A percentile compares a stretch with the other conserved stretches of the same genome.
phyloP scores from a whole-genome alignment of 2,329 filamentous ascomycete species.

The Nigrospora sphaerica region DNA sequence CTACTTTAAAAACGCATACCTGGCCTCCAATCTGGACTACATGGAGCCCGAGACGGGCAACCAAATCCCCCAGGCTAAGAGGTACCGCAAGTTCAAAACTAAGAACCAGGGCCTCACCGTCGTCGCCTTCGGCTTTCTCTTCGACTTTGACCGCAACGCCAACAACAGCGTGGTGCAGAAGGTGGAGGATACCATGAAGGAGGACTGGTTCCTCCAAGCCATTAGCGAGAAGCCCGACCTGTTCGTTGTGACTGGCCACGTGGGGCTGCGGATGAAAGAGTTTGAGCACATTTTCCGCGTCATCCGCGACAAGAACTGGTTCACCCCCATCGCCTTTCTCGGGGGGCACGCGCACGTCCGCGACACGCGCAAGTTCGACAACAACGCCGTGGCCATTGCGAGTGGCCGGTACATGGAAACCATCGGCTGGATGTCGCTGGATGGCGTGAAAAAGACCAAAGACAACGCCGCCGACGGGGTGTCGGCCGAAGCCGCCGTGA shows the following conservation, averaged over 20 bases:
- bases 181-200: slow-evolving; percentile 72
- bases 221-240: slow-evolving; percentile 81
- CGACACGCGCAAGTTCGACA: slow-evolving; percentile 75
- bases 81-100: slow-evolving; percentile 85
- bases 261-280: slow-evolving; percentile 74
- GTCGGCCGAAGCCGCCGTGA: slow-evolving; percentile 26
- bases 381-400: slow-evolving; percentile 69
- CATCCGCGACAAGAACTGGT: slow-evolving; percentile 69
- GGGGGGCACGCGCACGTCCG: slow-evolving; percentile 87
- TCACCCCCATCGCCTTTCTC: slow-evolving; percentile 84
- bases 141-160: slow-evolving; percentile 84
- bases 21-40: slow-evolving; percentile 92
- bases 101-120: slow-evolving; percentile 81
- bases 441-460: slow-evolving; percentile 44
- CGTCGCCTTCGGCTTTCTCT: slow-evolving; percentile 88
- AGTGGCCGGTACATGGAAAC: slow-evolving; percentile 94
- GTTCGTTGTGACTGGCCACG: slow-evolving; percentile 81
- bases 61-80: slow-evolving; percentile 67
- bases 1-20: slow-evolving; percentile 71
- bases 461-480: slow-evolving; percentile 17
- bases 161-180: slow-evolving; percentile 83
- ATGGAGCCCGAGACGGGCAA: slow-evolving; percentile 65
- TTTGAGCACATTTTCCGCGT: slow-evolving; percentile 70
- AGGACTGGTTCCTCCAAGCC: slow-evolving; percentile 83
- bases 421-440: slow-evolving; percentile 85